These are phyloP conservation scores for Ceratopteris richardii DNA, from an alignment of 75 land plant species.

Conservation along the genomic window DNA sequence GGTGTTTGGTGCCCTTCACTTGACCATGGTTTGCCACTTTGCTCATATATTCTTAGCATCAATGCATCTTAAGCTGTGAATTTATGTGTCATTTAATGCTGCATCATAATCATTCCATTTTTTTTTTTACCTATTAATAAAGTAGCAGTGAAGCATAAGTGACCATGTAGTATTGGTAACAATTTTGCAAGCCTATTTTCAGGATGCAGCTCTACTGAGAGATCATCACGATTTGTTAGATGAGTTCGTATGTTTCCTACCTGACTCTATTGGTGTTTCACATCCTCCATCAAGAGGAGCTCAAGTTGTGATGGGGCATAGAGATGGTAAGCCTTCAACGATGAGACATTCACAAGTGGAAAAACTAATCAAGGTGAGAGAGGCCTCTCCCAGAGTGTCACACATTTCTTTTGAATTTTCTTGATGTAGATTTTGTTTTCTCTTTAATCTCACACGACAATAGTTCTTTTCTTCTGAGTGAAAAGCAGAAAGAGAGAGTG, in stretches of 20 bases:
- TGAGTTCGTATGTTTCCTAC: conserved; percentile 82
- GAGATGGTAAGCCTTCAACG: conserved; percentile 37
- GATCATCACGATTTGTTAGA: conserved; percentile 75
- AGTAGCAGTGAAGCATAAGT: too few species aligned
- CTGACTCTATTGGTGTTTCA: conserved; percentile 45
- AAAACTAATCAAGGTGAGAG: neutral
- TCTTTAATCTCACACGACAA: neutral
- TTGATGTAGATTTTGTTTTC: neutral
- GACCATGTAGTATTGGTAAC: too few species aligned
- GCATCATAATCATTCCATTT: too few species aligned
- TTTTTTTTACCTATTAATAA: too few species aligned
- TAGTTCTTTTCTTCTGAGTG: neutral
- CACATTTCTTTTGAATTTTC: neutral
- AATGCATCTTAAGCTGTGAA: too few species aligned
- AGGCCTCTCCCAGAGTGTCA: neutral
- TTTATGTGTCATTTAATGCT: too few species aligned
- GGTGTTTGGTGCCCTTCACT: too few species aligned
- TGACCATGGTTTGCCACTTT: too few species aligned
- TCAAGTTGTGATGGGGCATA: conserved; percentile 4
- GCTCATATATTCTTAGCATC: too few species aligned
- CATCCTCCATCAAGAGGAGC: conserved; percentile 1
- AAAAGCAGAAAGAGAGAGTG: conserved; percentile 41
- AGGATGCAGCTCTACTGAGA: conserved; percentile 71
- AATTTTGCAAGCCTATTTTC: too few species aligned
- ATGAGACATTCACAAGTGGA: neutral